Evolutionary conservation across 2,329 filamentous ascomycete species (phyloP).

Genomic region (Apiospora phragmitis): DNA sequence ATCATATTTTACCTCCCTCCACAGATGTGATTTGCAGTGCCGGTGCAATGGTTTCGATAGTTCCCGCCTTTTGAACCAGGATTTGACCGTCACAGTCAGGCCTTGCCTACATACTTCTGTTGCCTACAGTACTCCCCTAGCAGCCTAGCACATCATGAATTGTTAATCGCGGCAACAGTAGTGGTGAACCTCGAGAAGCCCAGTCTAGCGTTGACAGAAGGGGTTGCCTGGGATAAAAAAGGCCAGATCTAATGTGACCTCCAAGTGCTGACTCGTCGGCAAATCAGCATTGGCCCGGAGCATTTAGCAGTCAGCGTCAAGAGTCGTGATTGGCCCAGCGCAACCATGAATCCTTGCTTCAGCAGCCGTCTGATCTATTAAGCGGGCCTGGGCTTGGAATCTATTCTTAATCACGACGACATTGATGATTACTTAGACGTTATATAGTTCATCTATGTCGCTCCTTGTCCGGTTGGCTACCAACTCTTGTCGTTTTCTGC

Average conservation of each 20-base stretch:
- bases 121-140: no score
- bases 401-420: background rate
- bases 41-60: background rate
- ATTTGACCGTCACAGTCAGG: background rate
- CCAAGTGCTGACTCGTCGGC: background rate
- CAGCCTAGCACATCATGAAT: background rate
- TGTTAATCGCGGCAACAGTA: background rate
- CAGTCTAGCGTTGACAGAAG: background rate
- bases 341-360: background rate
- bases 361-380: background rate
- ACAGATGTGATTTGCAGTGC: constrained; percentile 7
- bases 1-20: constrained; percentile 2
- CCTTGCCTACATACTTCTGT: background rate
- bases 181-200: background rate
- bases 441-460: background rate
- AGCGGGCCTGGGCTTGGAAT: background rate
- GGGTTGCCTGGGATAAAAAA: background rate
- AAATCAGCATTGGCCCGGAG: background rate
- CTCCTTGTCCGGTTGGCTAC: background rate
- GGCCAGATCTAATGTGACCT: background rate
- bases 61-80: constrained; percentile 1
- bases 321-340: background rate
- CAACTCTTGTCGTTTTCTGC: background rate
- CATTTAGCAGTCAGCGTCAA: background rate
- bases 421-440: background rate